Evolutionary conservation across 1,139 yeast species (phyloP), one percentile per base, ranked within the genome.

Genomic region (Sugiyamaella pinicola): DNA sequence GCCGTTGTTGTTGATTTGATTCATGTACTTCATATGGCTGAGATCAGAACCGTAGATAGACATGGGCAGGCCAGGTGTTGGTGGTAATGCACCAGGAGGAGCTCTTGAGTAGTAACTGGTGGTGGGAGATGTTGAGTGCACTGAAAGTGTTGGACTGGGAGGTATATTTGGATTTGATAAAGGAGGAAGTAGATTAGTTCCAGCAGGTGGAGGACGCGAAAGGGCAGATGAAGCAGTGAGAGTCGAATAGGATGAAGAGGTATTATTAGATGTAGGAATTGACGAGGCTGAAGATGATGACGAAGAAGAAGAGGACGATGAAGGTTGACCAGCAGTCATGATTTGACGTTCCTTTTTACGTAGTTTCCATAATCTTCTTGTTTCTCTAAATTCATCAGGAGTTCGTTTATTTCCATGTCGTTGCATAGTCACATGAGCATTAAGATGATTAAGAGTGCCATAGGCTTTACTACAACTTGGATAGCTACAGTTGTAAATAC

Each of bases 401-500:
- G 79, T 74, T 55, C 88, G 79, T 59, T 87, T 79, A 50, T 76
- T 77, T 6, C 95, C 95, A 65, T 86, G 95, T 47, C 78, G 80
- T 60, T 86, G 87, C 64, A 86, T 79, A 3, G 80, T 78, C 18
- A 86, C 84, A 66, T 86, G 95, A 12, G 91, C 86, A 66, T 86
- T 86, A 48, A 86, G 72, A 67, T 86, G 95, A 67, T 86, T 86
- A 48, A 86, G 72, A 19, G 89, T 83, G 1, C 95, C 95, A 65
- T 86, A 86, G 48, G 85, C 82, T 69, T 86, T 86, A 40, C 77
- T 72, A 64, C 95, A 86, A 1, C 79, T 81, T 9, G 79, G 77
- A 61, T 63, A 82, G 47, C 78, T 78, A 66, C 95, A 86, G 46
- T 71, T 74, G 69, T 84, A 86, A 41, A 83, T 71, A 43, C 95